Percentiles rank a stretch among this genome's conserved stretches.
phyloP scores from a whole-genome alignment of 2,329 filamentous ascomycete genomes.

The Lachnellula cervina region DNA sequence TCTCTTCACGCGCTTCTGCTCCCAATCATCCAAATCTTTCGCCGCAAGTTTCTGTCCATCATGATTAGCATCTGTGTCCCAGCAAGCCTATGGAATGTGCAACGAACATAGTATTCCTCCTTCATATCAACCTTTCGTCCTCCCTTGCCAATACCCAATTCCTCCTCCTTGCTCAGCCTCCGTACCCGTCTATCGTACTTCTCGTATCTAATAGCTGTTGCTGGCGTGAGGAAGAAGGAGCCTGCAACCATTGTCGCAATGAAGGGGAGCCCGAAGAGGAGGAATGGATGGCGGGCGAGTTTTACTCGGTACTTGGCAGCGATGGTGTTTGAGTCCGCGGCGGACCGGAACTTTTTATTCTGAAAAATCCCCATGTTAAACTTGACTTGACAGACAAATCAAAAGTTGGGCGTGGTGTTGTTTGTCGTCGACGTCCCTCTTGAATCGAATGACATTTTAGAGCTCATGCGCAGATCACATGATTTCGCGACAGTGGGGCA shows the following conservation, averaged over 20 bases:
- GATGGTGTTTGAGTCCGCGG: constrained; percentile 62
- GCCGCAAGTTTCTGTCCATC: constrained; percentile 66
- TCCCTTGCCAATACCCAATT: constrained; percentile 70
- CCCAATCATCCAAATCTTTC: constrained; percentile 93
- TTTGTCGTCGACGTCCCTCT: neutral
- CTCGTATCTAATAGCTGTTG: constrained; percentile 90
- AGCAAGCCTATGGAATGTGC: neutral
- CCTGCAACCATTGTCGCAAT: constrained; percentile 83
- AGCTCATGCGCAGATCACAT: constrained; percentile 13
- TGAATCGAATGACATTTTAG: neutral
- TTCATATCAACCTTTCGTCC: constrained; percentile 70
- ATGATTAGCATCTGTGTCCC: constrained; percentile 10
- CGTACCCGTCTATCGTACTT: constrained; percentile 85
- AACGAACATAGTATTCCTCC: constrained; percentile 81
- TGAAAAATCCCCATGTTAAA: constrained; percentile 57
- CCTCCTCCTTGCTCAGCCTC: constrained; percentile 80
- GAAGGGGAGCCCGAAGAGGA: constrained; percentile 92
- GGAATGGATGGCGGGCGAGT: constrained; percentile 77
- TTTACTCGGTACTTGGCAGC: constrained; percentile 71
- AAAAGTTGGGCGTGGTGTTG: neutral
- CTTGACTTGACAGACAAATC: constrained; percentile 5
- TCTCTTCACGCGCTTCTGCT: constrained; percentile 89
- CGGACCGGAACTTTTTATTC: constrained; percentile 64
- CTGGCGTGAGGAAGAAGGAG: constrained; percentile 90
- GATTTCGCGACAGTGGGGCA: constrained; percentile 10